Percentiles rank a stretch among this genome's conserved stretches.
Conservation (phyloP, 176 grass and related monocot species). For the Raddia guianensis region DNA sequence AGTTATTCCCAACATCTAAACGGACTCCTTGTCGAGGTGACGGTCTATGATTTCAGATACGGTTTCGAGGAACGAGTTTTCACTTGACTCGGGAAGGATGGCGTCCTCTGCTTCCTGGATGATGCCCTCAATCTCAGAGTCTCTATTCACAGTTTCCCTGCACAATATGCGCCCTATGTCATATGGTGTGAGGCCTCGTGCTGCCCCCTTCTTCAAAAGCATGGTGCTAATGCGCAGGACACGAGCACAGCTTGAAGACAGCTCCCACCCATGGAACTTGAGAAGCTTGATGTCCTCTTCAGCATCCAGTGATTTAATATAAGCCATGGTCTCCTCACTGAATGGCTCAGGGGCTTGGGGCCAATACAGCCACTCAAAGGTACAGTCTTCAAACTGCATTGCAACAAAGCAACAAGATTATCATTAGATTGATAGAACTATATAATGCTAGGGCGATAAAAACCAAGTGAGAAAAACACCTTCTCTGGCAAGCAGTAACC, state of each 20-base stretch:
- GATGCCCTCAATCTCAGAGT: slow-evolving; percentile 69
- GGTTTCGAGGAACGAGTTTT: slow-evolving; percentile 58
- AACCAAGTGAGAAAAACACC: slow-evolving; percentile 32
- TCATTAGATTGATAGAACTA: neutral
- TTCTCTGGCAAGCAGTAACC: slow-evolving; percentile 91
- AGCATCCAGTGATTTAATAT: slow-evolving; percentile 67
- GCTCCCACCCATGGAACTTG: slow-evolving; percentile 72
- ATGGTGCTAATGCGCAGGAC: slow-evolving; percentile 65
- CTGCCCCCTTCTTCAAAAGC: slow-evolving; percentile 77
- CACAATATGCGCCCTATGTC: slow-evolving; percentile 83
- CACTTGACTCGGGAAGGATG: slow-evolving; percentile 60
- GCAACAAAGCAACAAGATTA: neutral
- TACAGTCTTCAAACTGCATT: slow-evolving; percentile 75
- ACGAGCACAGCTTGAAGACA: slow-evolving; percentile 46
- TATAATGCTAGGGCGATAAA: neutral
- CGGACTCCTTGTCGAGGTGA: slow-evolving; percentile 51
- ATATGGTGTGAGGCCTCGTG: slow-evolving; percentile 62
- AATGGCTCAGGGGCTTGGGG: slow-evolving; percentile 66
- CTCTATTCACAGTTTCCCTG: slow-evolving; percentile 74
- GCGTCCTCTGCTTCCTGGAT: slow-evolving; percentile 70
- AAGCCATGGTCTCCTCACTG: slow-evolving; percentile 49
- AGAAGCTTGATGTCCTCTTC: slow-evolving; percentile 76
- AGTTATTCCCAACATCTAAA: slow-evolving; percentile 51
- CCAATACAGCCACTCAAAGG: slow-evolving; percentile 78
- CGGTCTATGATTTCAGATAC: slow-evolving; percentile 74